These are phyloP conservation scores for Aurantiochytrium sp. DNA, from an alignment of 108 stramenopile genomes.

Conservation along the genomic window DNA sequence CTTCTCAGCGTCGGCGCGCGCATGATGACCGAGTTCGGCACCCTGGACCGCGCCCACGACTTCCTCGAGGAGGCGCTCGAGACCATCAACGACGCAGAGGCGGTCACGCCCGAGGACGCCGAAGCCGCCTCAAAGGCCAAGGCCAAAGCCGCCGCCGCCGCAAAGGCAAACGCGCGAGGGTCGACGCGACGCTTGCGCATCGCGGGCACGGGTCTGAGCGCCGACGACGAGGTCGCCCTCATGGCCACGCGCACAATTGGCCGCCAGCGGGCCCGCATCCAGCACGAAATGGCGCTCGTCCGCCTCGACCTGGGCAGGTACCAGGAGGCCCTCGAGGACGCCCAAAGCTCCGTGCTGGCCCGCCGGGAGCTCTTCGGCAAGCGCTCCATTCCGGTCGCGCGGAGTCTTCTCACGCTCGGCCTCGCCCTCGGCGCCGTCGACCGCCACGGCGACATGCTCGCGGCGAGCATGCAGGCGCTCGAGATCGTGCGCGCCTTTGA, in stretches of 20 bases:
- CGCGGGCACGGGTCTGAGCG: too few species aligned
- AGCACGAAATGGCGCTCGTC: neutral
- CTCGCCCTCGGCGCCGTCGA: neutral
- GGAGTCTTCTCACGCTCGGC: neutral
- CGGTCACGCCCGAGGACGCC: too few species aligned
- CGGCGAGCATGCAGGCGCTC: neutral
- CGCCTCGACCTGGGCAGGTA: neutral
- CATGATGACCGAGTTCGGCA: neutral
- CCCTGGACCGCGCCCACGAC: neutral
- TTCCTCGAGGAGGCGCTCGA: neutral
- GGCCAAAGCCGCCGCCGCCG: too few species aligned
- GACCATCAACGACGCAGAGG: neutral
- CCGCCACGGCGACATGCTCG: neutral
- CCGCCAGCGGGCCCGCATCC: neutral
- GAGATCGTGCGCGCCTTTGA: neutral
- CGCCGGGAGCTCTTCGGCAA: neutral
- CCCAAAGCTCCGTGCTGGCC: neutral
- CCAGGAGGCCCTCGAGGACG: neutral
- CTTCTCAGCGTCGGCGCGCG: neutral
- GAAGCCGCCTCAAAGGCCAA: too few species aligned
- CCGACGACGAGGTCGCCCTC: neutral
- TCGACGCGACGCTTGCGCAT: too few species aligned
- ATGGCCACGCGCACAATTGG: neutral
- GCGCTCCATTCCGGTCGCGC: neutral
- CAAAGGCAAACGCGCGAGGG: too few species aligned